These are phyloP conservation scores for Aegilops speltoides DNA, from an alignment of 176 grass and related monocot genomes.

Conservation along the genomic window DNA sequence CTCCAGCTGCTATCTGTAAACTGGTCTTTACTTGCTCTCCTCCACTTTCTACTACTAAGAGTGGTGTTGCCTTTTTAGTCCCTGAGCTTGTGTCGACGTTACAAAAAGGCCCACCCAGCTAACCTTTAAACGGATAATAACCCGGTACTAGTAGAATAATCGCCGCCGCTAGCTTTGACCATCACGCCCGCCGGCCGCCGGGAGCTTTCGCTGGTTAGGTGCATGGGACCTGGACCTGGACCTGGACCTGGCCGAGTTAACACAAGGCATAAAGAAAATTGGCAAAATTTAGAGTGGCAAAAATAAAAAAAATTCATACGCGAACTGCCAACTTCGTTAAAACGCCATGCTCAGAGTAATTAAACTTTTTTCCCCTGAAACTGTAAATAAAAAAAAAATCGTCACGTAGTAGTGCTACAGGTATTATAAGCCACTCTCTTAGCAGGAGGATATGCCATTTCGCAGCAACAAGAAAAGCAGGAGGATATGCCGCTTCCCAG, in stretches of 20 bases:
- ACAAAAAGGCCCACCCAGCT: neutral
- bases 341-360: neutral
- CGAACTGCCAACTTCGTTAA: neutral
- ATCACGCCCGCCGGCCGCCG: neutral
- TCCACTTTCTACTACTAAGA: neutral
- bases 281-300: too few relatives aligned
- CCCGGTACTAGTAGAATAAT: neutral
- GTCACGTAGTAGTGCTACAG: too few relatives aligned
- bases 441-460: too few relatives aligned
- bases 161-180: constrained; percentile 35
- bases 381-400: too few relatives aligned
- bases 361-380: neutral
- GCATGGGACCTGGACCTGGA: neutral
- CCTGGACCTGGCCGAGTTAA: neutral
- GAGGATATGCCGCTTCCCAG: neutral
- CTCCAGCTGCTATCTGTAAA: neutral
- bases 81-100: neutral
- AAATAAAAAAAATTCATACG: neutral
- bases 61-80: too few relatives aligned
- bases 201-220: constrained; percentile 9
- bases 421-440: too few relatives aligned
- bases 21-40: neutral
- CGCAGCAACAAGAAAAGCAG: too few relatives aligned
- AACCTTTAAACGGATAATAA: neutral
- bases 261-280: neutral